A percentile compares a stretch with the other conserved stretches of the same genome.
phyloP scores from a whole-genome alignment of 2,329 filamentous ascomycete species.

The Neofusicoccum parvum region DNA sequence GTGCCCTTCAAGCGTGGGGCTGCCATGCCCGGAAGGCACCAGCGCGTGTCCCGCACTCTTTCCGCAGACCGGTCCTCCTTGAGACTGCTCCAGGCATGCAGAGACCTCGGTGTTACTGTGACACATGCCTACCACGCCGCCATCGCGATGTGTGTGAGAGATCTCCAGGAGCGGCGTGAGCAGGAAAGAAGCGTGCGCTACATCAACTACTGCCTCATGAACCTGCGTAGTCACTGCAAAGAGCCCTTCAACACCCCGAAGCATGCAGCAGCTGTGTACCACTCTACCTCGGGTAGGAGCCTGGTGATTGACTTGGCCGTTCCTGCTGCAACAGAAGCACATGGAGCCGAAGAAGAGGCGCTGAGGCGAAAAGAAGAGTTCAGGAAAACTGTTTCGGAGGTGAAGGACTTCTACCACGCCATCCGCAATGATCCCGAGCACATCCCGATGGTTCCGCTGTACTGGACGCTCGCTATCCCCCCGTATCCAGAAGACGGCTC shows the following conservation, averaged over 20 bases:
- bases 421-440: conserved; percentile 4
- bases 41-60: conserved; percentile 22
- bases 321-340: not conserved
- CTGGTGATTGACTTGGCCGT: conserved; percentile 23
- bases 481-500: not conserved
- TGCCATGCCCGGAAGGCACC: conserved; percentile 22
- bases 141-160: conserved; percentile 21
- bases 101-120: conserved; percentile 15
- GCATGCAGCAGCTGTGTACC: conserved; percentile 25
- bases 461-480: not conserved
- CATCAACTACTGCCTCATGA: conserved; percentile 23
- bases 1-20: conserved; percentile 20
- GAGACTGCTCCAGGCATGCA: conserved; percentile 22
- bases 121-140: conserved; percentile 25
- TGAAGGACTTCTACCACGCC: conserved; percentile 17
- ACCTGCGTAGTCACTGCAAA: conserved; percentile 22
- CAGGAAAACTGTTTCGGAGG: conserved; percentile 1
- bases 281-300: conserved; percentile 24
- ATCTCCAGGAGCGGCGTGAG: conserved; percentile 7
- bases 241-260: conserved; percentile 16
- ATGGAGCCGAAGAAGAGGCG: not conserved
- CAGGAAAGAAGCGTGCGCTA: conserved; percentile 6
- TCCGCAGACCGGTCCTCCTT: conserved; percentile 10
- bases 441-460: not conserved
- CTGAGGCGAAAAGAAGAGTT: not conserved